These are phyloP conservation scores for Leavenworthia alabamica DNA, from an alignment of 345 rosid species.

Conservation along the genomic window DNA sequence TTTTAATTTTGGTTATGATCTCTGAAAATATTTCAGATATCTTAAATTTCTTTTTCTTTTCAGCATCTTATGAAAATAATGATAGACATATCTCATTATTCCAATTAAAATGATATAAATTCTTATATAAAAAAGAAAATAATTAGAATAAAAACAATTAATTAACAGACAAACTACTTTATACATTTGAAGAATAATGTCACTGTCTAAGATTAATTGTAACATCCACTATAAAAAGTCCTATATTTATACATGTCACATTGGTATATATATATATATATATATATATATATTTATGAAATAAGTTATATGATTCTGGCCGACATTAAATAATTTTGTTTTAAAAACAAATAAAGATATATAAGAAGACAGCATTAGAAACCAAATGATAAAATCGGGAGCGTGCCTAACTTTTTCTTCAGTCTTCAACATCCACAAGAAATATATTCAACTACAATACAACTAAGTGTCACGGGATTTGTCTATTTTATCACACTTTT, in stretches of 20 bases:
- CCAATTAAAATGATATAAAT: too few relatives aligned
- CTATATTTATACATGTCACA: too few relatives aligned
- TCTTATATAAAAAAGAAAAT: too few relatives aligned
- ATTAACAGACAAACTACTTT: conserved; percentile 20
- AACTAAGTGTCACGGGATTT: conserved; percentile 70
- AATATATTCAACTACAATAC: conserved; percentile 45
- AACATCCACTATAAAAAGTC: conserved; percentile 2
- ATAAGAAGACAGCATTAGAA: conserved; percentile 17
- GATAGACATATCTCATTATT: too few relatives aligned
- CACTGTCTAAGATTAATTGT: conserved; percentile 7
- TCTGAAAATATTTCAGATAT: too few relatives aligned
- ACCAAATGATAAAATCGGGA: conserved; percentile 5
- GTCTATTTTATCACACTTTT: conserved; percentile 32
- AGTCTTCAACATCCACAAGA: conserved; percentile 41
- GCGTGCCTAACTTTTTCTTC: conserved; percentile 14
- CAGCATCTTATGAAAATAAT: not conserved
- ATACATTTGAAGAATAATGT: conserved; percentile 20
- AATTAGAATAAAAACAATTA: not conserved
- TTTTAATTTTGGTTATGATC: too few relatives aligned
- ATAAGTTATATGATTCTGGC: conserved; percentile 6
- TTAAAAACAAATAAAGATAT: not conserved
- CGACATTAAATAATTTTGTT: conserved; percentile 21
- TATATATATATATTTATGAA: too few relatives aligned
- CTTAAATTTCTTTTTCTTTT: too few relatives aligned
- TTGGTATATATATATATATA: too few relatives aligned